phyloP scores from a whole-genome alignment of 805 yeast genomes.

The Monosporozyma yasuniensis region DNA sequence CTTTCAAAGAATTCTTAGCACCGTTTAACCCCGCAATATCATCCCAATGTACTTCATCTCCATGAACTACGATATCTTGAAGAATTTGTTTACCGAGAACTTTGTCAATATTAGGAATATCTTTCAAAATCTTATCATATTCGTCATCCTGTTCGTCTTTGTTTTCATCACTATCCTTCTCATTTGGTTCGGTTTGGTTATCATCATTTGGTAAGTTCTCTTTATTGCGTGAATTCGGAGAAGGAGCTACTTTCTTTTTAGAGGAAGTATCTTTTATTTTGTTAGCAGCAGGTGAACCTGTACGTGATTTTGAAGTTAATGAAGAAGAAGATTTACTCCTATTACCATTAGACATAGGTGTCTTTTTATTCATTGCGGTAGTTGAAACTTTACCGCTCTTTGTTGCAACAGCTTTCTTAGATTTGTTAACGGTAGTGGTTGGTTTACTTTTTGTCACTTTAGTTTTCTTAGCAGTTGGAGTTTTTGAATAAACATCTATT shows the following conservation, averaged over 20 bases:
- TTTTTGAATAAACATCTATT: background rate
- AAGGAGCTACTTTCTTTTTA: background rate
- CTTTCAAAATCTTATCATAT: conserved; percentile 26
- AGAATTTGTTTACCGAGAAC: conserved; percentile 73
- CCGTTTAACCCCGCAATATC: conserved; percentile 86
- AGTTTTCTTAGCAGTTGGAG: background rate
- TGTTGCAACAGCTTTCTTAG: background rate
- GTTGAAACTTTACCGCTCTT: background rate
- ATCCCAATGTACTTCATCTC: conserved; percentile 90
- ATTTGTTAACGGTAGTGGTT: background rate
- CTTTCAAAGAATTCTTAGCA: conserved; percentile 86
- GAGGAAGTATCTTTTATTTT: background rate
- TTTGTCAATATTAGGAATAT: conserved; percentile 62
- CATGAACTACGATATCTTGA: conserved; percentile 79
- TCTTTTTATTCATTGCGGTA: background rate
- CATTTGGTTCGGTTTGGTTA: background rate
- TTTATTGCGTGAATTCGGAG: background rate
- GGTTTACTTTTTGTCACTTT: background rate
- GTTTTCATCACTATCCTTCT: background rate
- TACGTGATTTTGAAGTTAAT: background rate
- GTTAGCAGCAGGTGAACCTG: background rate
- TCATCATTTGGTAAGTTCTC: background rate
- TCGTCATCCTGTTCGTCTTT: conserved; percentile 1
- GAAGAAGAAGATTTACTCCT: background rate
- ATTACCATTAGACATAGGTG: background rate